Percentiles rank a stretch among this genome's conserved stretches.
Evolutionary conservation across 768 basidiomycete genomes (phyloP).

Genomic region (Tricholoma hemisulphureum): DNA sequence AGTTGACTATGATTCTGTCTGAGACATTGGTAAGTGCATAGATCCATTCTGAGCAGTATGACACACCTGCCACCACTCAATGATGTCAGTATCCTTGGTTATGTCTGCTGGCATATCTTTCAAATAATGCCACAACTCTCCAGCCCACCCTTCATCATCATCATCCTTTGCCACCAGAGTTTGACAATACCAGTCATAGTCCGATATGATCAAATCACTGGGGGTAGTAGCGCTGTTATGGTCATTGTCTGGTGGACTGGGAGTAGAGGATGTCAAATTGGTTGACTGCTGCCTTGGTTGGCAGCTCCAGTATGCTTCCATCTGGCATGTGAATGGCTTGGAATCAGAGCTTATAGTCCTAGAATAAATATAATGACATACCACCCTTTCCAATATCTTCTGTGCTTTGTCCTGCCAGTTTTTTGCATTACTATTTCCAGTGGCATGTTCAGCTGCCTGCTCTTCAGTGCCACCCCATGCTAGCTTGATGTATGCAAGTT

Average conservation of each 20-base stretch:
- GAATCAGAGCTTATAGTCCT: slow-evolving; percentile 1
- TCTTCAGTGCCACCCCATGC: slow-evolving; percentile 28
- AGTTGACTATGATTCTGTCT: slow-evolving; percentile 1
- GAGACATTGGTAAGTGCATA: background rate
- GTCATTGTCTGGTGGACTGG: background rate
- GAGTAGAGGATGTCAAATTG: background rate
- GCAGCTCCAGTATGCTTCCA: slow-evolving; percentile 10
- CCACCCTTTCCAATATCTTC: slow-evolving; percentile 11
- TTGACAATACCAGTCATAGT: slow-evolving; percentile 1
- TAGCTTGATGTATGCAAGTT: slow-evolving; percentile 23
- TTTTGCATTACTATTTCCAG: slow-evolving; percentile 15
- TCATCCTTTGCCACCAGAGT: background rate
- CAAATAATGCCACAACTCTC: slow-evolving; percentile 10
- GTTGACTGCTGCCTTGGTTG: background rate
- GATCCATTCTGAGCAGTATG: background rate
- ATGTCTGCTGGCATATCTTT: slow-evolving; percentile 7
- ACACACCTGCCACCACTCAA: slow-evolving; percentile 16
- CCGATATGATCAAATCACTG: background rate
- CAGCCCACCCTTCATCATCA: slow-evolving; percentile 5
- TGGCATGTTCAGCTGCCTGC: slow-evolving; percentile 12
- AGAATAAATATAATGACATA: background rate
- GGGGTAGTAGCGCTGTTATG: background rate
- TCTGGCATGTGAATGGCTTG: slow-evolving; percentile 1
- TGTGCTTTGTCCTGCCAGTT: slow-evolving; percentile 19
- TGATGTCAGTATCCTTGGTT: slow-evolving; percentile 10